Base-by-base conservation (phyloP, 345 rosid species). In the Salix exigua region DNA sequence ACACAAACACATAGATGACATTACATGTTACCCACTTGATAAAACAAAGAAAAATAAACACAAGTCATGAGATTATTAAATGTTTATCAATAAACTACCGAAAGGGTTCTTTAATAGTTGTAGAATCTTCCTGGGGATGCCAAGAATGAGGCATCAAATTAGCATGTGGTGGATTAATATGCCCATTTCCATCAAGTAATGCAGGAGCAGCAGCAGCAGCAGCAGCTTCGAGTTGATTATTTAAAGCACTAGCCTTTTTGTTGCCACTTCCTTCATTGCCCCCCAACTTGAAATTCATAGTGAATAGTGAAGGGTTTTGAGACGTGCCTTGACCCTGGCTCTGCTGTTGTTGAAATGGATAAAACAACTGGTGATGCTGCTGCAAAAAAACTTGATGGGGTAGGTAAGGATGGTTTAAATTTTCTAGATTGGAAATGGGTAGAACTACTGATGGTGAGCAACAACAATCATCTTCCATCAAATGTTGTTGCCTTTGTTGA, bases 111-210 rank as follows among this genome's bases (percentile, higher is more conserved):
- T 80, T 82, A 63, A 82, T 66, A 26, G 75, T 37, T 68, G 75
- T 38, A 48, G 83, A 76, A 80, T 86, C 80, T 76, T 80, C 81
- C 71, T 71, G 84, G 73, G 84, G 78, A 78, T 80, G 70, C 89
- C 81, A 86, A 70, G 26, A 71, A 46, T 68, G 83, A 50, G 82
- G 77, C 33, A 66, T 51, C 64, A 60, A 60, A 60, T 23, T n/a
- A 46, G 68, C 48, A 72, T 10, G 46, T 83, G 80, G 69, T 26
- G 78, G 7, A 51, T 21, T 10, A 4, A 38, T 51, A 8, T 46
- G 73, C 12, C 46, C 63, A 70, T 44, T 68, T 37, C 73, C 81
- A 33, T 73, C 76, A 25, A 81, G 66, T 42, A 81, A 76, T 58
- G 50, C 11, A 28, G 58, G 60, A 70, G 58, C 6, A 21, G 35